These are phyloP conservation scores for Phytophthora boehmeriae DNA, from an alignment of 352 stramenopile species.

Conservation along the genomic window DNA sequence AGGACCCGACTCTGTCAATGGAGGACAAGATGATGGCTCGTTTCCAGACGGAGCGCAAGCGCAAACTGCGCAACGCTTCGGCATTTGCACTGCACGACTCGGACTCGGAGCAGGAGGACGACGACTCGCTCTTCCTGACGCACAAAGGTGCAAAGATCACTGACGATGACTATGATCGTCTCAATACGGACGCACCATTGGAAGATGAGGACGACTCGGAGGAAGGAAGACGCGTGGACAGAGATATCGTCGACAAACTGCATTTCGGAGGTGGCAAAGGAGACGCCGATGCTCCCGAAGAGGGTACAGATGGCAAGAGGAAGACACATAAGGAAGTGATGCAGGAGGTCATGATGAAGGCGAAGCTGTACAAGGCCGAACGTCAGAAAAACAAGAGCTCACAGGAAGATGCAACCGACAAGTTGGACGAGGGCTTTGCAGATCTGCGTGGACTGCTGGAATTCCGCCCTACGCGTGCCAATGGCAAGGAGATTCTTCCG, in stretches of 20 bases:
- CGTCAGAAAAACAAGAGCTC: slow-evolving; percentile 86
- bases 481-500: slow-evolving; percentile 61
- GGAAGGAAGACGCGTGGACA: slow-evolving; percentile 70
- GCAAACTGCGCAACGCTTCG: slow-evolving; percentile 78
- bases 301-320: slow-evolving; percentile 44
- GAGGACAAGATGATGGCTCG: slow-evolving; percentile 93
- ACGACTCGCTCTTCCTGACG: slow-evolving; percentile 72
- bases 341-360: slow-evolving; percentile 92
- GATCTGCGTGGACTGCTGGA: slow-evolving; percentile 69
- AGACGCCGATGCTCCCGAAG: slow-evolving; percentile 21
- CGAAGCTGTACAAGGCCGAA: slow-evolving; percentile 90
- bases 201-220: slow-evolving; percentile 81
- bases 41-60: slow-evolving; percentile 90
- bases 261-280: slow-evolving; percentile 80
- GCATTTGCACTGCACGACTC: slow-evolving; percentile 82
- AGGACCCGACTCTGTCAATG: slow-evolving; percentile 85
- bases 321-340: slow-evolving; percentile 91
- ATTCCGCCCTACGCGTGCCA: slow-evolving; percentile 78
- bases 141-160: slow-evolving; percentile 73
- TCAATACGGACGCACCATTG: slow-evolving; percentile 54
- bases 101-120: slow-evolving; percentile 72
- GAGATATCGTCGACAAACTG: slow-evolving; percentile 83
- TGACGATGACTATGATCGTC: slow-evolving; percentile 77
- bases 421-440: slow-evolving; percentile 76
- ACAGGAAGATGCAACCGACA: slow-evolving; percentile 81